Base-by-base conservation (phyloP, 441 rosid species). In the Populus hybrid region DNA sequence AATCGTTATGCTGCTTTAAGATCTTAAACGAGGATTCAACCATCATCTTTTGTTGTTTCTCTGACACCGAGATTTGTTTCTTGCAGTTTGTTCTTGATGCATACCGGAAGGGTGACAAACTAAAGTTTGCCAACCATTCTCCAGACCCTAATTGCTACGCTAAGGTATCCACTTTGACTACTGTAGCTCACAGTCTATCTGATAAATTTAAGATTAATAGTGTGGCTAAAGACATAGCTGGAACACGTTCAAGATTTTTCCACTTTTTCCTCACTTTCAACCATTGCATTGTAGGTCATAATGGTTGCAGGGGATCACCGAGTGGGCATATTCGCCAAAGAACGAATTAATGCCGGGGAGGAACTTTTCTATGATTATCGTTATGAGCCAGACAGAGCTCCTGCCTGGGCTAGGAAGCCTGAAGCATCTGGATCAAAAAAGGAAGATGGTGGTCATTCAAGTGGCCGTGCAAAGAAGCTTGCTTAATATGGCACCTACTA, bases 381-480 rank as follows among this genome's bases (percentile, higher is more conserved):
- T 38, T 96, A 96, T 76, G 98, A 94, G 80, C 95, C 98, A 16
- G 99, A 96, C 72, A 85, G 97, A 77, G 99, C 98, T 71, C 96
- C 98, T 26, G 93, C 97, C 71, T 96, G 99, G 98, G 99, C 98
- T 3, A 89, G 92, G 87, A 96, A 94, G 86, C 99, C 97, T 0
- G 98, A 94, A 85, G 90, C 91, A 72, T 84, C 95, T 1, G 98
- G 97, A 73, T 89, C 97, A 2, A 94, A 92, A 70, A 94, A 89
- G 78, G 98, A 96, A 67, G 99, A 94, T 1, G 90, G 87, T 18
- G 84, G 87, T 82, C 96, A 97, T 74, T 85, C 96, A 35, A 88
- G 84, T 71, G 98, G 99, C 64, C 96, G 98, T 29, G 96, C 99
- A 3, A 96, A 93, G 93, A 94, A 96, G 86, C 94, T 96, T 81